Conservation (phyloP, 345 rosid species). For the Microcos paniculata region DNA sequence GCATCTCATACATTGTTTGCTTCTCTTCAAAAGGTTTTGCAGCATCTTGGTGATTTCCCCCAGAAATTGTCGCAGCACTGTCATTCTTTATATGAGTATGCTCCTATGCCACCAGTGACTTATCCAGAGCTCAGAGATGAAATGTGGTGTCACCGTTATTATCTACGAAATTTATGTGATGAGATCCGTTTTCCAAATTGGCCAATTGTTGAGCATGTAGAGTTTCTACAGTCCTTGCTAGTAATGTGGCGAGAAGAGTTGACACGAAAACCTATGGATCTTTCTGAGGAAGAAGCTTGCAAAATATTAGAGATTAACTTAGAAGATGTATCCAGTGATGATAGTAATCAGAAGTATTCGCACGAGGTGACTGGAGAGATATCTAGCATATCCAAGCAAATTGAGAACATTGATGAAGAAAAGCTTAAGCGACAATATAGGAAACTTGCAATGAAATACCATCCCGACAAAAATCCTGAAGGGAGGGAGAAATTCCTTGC, state of each 20-base stretch:
- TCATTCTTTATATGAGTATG: slow-evolving; percentile 90
- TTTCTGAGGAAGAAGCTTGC: slow-evolving; percentile 99
- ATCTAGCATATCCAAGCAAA: slow-evolving; percentile 71
- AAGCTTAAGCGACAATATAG: slow-evolving; percentile 98
- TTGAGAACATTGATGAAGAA: slow-evolving; percentile 98
- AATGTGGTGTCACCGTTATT: slow-evolving; percentile 99
- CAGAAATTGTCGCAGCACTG: slow-evolving; percentile 97
- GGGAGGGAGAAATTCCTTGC: slow-evolving; percentile 98
- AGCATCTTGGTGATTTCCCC: slow-evolving; percentile 99
- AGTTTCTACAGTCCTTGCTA: slow-evolving; percentile 87
- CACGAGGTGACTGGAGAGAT: slow-evolving; percentile 50
- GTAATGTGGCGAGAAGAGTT: slow-evolving; percentile 99
- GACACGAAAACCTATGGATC: slow-evolving; percentile 97
- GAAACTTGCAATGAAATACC: slow-evolving; percentile 98
- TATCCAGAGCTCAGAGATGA: slow-evolving; percentile 98
- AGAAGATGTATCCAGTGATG: slow-evolving; percentile 71
- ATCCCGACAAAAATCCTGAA: slow-evolving; percentile 99
- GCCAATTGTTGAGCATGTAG: slow-evolving; percentile 98
- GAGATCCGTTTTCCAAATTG: slow-evolving; percentile 95
- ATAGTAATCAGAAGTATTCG: slow-evolving; percentile 33
- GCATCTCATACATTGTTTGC: slow-evolving; percentile 14
- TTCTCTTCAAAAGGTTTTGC: slow-evolving; percentile 73
- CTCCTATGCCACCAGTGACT: slow-evolving; percentile 99
- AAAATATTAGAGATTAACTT: slow-evolving; percentile 83
- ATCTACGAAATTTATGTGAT: slow-evolving; percentile 91